A percentile compares a stretch with the other conserved stretches of the same genome.
phyloP scores from a whole-genome alignment of 208 protist species.

The Porcisia hertigi region DNA sequence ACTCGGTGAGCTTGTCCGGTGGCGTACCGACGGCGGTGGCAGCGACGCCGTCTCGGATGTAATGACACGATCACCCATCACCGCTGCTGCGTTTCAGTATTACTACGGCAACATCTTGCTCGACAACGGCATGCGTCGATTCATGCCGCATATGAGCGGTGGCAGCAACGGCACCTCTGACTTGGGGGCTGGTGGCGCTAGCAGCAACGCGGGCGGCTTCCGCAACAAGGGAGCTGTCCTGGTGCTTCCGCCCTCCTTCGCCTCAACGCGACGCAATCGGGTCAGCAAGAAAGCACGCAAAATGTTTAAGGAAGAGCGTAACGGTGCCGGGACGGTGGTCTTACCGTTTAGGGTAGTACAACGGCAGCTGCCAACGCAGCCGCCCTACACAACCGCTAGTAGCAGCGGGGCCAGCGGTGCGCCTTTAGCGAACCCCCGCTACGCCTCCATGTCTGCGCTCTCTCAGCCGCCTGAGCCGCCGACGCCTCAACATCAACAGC shows the following conservation, averaged over 20 bases:
- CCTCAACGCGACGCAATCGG: conserved; percentile 33
- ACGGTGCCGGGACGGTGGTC: conserved; percentile 42
- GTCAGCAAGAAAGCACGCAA: conserved; percentile 45
- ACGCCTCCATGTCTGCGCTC: background rate
- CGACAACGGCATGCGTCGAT: background rate
- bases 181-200: background rate
- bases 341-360: conserved; percentile 29
- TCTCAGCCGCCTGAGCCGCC: background rate
- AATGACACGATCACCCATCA: conserved; percentile 20
- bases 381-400: background rate
- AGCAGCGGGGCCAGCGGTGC: background rate
- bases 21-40: conserved; percentile 29
- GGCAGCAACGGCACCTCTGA: background rate
- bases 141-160: background rate
- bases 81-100: conserved; percentile 23
- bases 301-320: conserved; percentile 44
- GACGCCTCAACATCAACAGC: background rate
- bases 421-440: background rate
- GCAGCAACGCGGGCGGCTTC: background rate
- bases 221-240: background rate
- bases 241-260: conserved; percentile 31
- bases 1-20: conserved; percentile 63
- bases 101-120: conserved; percentile 15
- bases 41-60: background rate
- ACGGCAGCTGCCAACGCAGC: background rate